Evolutionary conservation across 1,284 basidiomycete species (phyloP).

Genomic region (Heterobasidion parviporum): DNA sequence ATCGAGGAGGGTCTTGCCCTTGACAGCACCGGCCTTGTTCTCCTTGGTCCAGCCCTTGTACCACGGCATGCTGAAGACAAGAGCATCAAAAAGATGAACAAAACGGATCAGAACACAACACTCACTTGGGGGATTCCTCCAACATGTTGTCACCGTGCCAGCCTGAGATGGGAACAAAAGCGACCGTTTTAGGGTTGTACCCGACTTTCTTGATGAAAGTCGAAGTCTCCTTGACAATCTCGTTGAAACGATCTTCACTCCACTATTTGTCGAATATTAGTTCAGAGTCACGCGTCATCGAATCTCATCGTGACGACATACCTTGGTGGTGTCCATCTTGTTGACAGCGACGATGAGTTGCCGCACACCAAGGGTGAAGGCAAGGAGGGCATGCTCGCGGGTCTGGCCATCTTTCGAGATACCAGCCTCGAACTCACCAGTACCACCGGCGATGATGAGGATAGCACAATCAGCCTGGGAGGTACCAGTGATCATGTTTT

Average conservation of each 20-base stretch:
- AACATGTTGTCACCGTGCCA: slow-evolving; percentile 99
- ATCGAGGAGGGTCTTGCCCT: slow-evolving; percentile 99
- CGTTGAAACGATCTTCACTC: slow-evolving; percentile 99
- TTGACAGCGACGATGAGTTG: slow-evolving; percentile 99
- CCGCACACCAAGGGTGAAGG: slow-evolving; percentile 99
- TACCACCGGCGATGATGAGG: slow-evolving; percentile 98
- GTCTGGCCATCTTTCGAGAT: slow-evolving; percentile 99
- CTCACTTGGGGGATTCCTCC: slow-evolving; percentile 89
- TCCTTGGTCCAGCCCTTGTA: slow-evolving; percentile 99
- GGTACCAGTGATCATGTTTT: slow-evolving; percentile 99
- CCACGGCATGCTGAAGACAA: slow-evolving; percentile 83
- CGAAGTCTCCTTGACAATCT: slow-evolving; percentile 99
- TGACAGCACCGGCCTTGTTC: slow-evolving; percentile 85
- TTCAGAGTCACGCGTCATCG: slow-evolving; percentile 12
- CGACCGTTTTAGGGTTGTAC: slow-evolving; percentile 98
- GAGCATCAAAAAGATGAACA: slow-evolving; percentile 9
- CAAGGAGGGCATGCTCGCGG: slow-evolving; percentile 99
- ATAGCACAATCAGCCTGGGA: slow-evolving; percentile 99
- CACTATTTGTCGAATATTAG: slow-evolving; percentile 45
- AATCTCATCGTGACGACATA: slow-evolving; percentile 19
- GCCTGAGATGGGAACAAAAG: slow-evolving; percentile 99
- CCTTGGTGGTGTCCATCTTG: slow-evolving; percentile 99
- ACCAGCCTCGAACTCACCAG: slow-evolving; percentile 99
- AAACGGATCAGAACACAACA: slow-evolving; percentile 9
- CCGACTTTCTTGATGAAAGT: slow-evolving; percentile 99